phyloP scores from a whole-genome alignment of 768 basidiomycete species.

The Lactarius hengduanensis region DNA sequence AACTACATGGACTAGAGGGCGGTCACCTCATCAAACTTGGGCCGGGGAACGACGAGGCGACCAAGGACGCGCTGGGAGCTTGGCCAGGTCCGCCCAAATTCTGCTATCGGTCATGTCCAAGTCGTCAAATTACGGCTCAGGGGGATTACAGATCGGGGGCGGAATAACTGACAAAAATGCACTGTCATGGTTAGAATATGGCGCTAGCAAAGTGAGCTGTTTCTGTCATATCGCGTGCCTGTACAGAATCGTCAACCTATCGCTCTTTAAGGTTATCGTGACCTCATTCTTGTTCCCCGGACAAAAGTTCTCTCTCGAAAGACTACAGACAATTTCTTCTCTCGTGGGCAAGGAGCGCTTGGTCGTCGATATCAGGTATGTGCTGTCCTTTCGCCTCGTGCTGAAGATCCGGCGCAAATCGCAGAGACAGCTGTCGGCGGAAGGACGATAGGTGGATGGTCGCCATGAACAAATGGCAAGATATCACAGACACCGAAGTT shows the following conservation, averaged over 20 bases:
- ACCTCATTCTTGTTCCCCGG: constrained; percentile 92
- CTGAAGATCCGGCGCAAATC: background rate
- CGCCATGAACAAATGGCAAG: constrained; percentile 99
- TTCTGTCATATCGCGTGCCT: constrained; percentile 4
- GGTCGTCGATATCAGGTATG: constrained; percentile 92
- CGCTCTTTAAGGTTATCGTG: constrained; percentile 76
- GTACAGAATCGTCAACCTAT: constrained; percentile 16
- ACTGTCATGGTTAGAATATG: constrained; percentile 76
- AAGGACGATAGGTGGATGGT: constrained; percentile 81
- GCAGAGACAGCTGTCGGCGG: constrained; percentile 68
- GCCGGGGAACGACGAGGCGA: constrained; percentile 85
- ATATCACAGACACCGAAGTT: constrained; percentile 92
- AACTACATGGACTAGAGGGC: constrained; percentile 62
- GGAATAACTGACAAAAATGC: constrained; percentile 86
- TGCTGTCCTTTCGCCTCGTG: background rate
- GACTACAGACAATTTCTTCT: constrained; percentile 60
- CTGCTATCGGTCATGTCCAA: background rate
- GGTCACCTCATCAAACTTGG: constrained; percentile 98
- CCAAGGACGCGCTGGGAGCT: constrained; percentile 71
- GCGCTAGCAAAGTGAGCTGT: constrained; percentile 79
- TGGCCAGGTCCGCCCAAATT: constrained; percentile 67
- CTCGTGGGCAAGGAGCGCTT: constrained; percentile 79
- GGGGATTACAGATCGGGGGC: constrained; percentile 86
- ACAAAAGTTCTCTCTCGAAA: constrained; percentile 72
- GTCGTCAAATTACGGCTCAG: constrained; percentile 4